Percentiles rank a stretch among this genome's conserved stretches.
phyloP scores from a whole-genome alignment of 2,329 filamentous ascomycete genomes.

The Fusarium burgessii region DNA sequence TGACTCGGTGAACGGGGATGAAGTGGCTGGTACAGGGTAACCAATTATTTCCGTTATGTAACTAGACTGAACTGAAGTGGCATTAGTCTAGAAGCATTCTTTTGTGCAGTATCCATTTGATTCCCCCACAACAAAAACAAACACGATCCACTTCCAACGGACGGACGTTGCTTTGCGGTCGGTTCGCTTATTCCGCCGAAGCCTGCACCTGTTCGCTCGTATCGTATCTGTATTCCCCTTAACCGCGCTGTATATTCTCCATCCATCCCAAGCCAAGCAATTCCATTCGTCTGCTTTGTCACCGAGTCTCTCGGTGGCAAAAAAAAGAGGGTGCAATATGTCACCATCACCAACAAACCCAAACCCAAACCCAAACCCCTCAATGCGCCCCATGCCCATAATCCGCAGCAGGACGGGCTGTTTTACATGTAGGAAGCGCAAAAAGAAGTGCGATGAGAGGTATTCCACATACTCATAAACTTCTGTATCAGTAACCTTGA shows the following conservation, averaged over 20 bases:
- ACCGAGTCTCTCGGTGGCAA: constrained; percentile 15
- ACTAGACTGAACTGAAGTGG: not conserved
- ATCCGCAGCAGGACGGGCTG: constrained; percentile 57
- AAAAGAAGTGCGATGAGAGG: constrained; percentile 66
- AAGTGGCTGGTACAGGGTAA: constrained; percentile 30
- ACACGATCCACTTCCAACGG: constrained; percentile 31
- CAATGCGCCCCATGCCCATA: constrained; percentile 51
- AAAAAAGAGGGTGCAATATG: constrained; percentile 6
- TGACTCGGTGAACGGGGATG: constrained; percentile 7
- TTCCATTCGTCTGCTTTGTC: not conserved
- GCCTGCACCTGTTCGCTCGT: constrained; percentile 22
- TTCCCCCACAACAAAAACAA: constrained; percentile 40
- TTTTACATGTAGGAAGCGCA: constrained; percentile 63
- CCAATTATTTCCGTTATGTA: not conserved
- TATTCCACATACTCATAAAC: not conserved
- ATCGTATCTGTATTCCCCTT: not conserved
- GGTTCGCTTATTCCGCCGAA: constrained; percentile 35
- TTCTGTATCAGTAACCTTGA: not conserved
- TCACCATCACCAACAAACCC: constrained; percentile 13
- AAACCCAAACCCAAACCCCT: constrained; percentile 11
- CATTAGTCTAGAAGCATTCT: constrained; percentile 24
- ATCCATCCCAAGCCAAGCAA: not conserved
- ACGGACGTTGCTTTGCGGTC: not conserved
- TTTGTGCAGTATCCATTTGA: not conserved
- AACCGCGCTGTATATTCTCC: constrained; percentile 17